Conservation (phyloP, 73 alveolate genomes). For the Urostyla sp. region DNA sequence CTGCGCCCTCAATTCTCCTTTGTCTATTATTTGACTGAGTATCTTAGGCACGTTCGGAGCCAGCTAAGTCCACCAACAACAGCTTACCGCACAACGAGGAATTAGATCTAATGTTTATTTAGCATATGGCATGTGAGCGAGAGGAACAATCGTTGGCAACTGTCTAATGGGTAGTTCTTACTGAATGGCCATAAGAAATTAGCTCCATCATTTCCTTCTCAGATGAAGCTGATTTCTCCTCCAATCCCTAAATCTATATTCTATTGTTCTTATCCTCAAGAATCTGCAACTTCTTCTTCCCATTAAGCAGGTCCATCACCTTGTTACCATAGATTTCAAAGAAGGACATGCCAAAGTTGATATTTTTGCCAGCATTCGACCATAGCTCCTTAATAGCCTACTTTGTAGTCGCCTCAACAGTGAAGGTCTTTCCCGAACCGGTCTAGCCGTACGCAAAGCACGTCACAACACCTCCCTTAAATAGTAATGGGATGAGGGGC, state of each 20-base stretch:
- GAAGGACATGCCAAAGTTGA: conserved; percentile 85
- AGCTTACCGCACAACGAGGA: conserved; percentile 87
- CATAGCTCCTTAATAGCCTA: conserved; percentile 86
- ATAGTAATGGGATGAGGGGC: conserved; percentile 83
- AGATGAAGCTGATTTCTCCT: conserved; percentile 84
- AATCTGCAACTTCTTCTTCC: conserved; percentile 84
- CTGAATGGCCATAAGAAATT: conserved; percentile 91
- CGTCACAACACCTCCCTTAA: conserved; percentile 93
- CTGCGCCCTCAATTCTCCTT: conserved; percentile 89
- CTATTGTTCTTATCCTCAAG: conserved; percentile 94
- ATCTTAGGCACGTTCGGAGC: conserved; percentile 98
- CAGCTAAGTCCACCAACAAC: conserved; percentile 95
- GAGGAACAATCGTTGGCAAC: conserved; percentile 97
- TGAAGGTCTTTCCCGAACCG: conserved; percentile 98
- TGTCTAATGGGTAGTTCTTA: conserved; percentile 97
- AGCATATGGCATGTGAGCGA: conserved; percentile 94
- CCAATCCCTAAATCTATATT: conserved; percentile 91
- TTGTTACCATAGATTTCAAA: conserved; percentile 98
- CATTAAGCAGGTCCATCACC: conserved; percentile 93
- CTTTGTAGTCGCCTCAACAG: conserved; percentile 93
- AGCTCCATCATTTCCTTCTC: conserved; percentile 88
- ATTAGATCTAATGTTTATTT: conserved; percentile 78
- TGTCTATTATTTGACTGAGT: conserved; percentile 91
- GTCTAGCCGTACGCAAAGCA: conserved; percentile 99
- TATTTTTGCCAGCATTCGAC: conserved; percentile 54